Evolutionary conservation across 1,284 basidiomycete genomes (phyloP).

Genomic region (Ustilago trichophora): DNA sequence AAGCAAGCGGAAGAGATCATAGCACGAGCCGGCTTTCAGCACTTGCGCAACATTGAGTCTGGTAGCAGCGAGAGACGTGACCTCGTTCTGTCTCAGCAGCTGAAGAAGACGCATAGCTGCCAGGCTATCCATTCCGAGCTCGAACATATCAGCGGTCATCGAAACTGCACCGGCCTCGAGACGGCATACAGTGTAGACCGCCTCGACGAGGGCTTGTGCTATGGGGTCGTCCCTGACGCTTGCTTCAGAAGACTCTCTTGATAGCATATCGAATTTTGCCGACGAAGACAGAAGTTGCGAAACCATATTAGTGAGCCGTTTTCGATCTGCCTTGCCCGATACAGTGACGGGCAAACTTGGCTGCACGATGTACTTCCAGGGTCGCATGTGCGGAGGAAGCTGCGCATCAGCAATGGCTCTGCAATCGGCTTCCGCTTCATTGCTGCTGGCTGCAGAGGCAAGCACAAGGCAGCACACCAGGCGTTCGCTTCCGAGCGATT

Average conservation of each 20-base stretch:
- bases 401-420: slow-evolving; percentile 12
- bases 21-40: neutral
- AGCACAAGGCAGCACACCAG: too few relatives aligned
- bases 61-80: neutral
- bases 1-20: slow-evolving; percentile 4
- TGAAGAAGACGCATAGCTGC: slow-evolving; percentile 25
- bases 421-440: slow-evolving; percentile 14
- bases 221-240: too few relatives aligned
- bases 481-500: too few relatives aligned
- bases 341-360: slow-evolving; percentile 5
- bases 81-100: slow-evolving; percentile 4
- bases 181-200: too few relatives aligned
- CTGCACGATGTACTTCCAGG: slow-evolving; percentile 11
- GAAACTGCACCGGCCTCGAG: neutral
- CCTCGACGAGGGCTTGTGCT: too few relatives aligned
- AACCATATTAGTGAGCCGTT: slow-evolving; percentile 3
- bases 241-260: too few relatives aligned
- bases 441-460: too few relatives aligned
- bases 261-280: too few relatives aligned
- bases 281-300: too few relatives aligned
- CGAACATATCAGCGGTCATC: slow-evolving; percentile 1
- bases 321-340: slow-evolving; percentile 17
- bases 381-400: slow-evolving; percentile 17
- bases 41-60: neutral
- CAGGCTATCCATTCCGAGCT: slow-evolving; percentile 22